These are phyloP conservation scores for Kwoniella newhampshirensis DNA, from an alignment of 768 basidiomycete species.

Conservation along the genomic window DNA sequence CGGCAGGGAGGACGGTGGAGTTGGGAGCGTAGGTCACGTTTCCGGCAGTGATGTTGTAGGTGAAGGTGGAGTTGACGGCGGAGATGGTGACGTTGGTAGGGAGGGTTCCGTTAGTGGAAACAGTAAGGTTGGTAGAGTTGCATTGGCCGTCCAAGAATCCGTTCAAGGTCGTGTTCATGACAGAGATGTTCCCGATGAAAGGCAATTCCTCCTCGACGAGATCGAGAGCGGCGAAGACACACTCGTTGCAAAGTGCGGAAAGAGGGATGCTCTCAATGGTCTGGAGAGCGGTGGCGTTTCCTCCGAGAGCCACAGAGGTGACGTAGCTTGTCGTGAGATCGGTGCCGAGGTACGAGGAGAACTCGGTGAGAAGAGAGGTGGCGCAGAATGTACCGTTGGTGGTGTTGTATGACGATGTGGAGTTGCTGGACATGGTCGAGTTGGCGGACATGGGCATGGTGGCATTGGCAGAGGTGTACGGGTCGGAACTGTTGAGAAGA, in stretches of 20 bases:
- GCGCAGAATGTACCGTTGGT: constrained; percentile 51
- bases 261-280: constrained; percentile 23
- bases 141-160: constrained; percentile 31
- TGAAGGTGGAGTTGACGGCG: constrained; percentile 43
- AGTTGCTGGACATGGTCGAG: constrained; percentile 22
- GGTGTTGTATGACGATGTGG: constrained; percentile 36
- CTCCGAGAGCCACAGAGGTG: constrained; percentile 33
- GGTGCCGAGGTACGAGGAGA: constrained; percentile 44
- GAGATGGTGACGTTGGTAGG: constrained; percentile 42
- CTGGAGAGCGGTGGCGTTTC: constrained; percentile 35
- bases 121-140: constrained; percentile 20
- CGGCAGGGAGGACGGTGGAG: background rate
- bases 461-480: constrained; percentile 7
- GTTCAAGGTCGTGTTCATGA: constrained; percentile 35
- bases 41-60: constrained; percentile 31
- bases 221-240: constrained; percentile 46
- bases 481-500: constrained; percentile 4
- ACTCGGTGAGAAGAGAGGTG: constrained; percentile 39
- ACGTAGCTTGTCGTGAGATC: constrained; percentile 41
- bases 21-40: constrained; percentile 12
- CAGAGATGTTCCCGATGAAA: constrained; percentile 23
- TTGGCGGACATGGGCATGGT: background rate
- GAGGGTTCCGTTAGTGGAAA: constrained; percentile 40
- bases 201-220: constrained; percentile 41
- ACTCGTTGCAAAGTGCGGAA: constrained; percentile 44